Conservation (phyloP, 352 stramenopile genomes). For the Globisporangium emineosum region DNA sequence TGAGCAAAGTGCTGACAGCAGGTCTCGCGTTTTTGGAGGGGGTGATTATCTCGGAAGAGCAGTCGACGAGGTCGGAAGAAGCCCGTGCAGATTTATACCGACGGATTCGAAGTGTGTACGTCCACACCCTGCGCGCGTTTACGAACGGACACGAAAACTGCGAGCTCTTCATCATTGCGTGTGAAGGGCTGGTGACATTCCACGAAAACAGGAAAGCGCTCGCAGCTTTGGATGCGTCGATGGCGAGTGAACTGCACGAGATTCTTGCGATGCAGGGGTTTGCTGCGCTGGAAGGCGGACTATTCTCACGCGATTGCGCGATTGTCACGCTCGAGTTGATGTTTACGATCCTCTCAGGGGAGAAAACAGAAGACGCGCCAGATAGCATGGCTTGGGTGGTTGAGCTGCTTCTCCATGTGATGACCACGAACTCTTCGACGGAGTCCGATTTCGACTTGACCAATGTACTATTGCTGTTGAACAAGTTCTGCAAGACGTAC, state of each 20-base stretch:
- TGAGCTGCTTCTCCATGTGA: slow-evolving; percentile 42
- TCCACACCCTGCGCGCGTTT: slow-evolving; percentile 34
- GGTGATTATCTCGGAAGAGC: slow-evolving; percentile 33
- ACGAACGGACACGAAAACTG: slow-evolving; percentile 31
- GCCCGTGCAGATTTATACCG: slow-evolving; percentile 23
- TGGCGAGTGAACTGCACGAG: slow-evolving; percentile 24
- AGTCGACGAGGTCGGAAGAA: slow-evolving; percentile 10
- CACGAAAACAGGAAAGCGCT: slow-evolving; percentile 28
- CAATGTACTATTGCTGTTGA: slow-evolving; percentile 37
- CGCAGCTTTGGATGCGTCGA: slow-evolving; percentile 22
- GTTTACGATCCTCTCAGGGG: slow-evolving; percentile 3
- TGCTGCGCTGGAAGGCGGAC: slow-evolving; percentile 31
- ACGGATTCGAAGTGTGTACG: slow-evolving; percentile 30
- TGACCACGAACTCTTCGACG: slow-evolving; percentile 36
- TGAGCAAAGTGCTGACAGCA: slow-evolving; percentile 30
- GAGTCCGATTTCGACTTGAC: slow-evolving; percentile 45
- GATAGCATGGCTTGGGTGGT: slow-evolving; percentile 40
- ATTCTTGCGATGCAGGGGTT: slow-evolving; percentile 18
- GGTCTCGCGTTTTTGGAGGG: slow-evolving; percentile 56
- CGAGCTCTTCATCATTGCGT: slow-evolving; percentile 42
- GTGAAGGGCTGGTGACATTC: slow-evolving; percentile 42
- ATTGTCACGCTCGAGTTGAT: slow-evolving; percentile 46
- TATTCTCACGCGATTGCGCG: slow-evolving; percentile 58
- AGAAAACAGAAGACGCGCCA: slow-evolving; percentile 13
- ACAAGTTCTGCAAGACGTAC: slow-evolving; percentile 34